These are phyloP conservation scores for Cyberlindnera sargentensis DNA, from an alignment of 805 yeast species.

Conservation along the genomic window DNA sequence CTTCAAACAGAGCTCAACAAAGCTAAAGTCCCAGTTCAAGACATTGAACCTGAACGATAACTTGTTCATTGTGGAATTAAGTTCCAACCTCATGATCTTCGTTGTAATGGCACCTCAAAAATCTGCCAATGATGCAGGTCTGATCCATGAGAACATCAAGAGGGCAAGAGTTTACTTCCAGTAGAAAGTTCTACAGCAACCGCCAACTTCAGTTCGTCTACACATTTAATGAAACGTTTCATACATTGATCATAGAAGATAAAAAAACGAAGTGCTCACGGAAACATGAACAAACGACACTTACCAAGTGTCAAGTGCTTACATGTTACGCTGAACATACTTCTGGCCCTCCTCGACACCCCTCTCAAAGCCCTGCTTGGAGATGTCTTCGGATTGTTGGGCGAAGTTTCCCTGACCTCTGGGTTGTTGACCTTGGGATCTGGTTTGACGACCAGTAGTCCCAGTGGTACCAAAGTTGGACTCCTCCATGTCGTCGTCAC, in stretches of 20 bases:
- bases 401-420: constrained; percentile 9
- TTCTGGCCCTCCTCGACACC: constrained; percentile 20
- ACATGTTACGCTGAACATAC: constrained; percentile 23
- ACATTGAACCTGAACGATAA: constrained; percentile 62
- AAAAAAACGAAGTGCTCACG: not conserved
- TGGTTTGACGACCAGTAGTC: constrained; percentile 17
- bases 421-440: constrained; percentile 15
- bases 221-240: not conserved
- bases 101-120: constrained; percentile 41
- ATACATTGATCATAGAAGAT: not conserved
- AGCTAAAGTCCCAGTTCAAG: constrained; percentile 77
- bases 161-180: constrained; percentile 50
- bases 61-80: constrained; percentile 45
- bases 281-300: not conserved
- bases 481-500: not conserved
- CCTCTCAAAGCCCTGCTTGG: constrained; percentile 19
- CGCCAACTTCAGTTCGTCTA: not conserved
- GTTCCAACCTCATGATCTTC: constrained; percentile 57
- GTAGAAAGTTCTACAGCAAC: constrained; percentile 7
- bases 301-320: not conserved
- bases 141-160: constrained; percentile 49
- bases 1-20: constrained; percentile 86
- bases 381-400: constrained; percentile 15
- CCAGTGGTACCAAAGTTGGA: not conserved
- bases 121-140: constrained; percentile 32